Conservation (phyloP, 176 grass and related monocot genomes). For the Phoenix dactylifera region DNA sequence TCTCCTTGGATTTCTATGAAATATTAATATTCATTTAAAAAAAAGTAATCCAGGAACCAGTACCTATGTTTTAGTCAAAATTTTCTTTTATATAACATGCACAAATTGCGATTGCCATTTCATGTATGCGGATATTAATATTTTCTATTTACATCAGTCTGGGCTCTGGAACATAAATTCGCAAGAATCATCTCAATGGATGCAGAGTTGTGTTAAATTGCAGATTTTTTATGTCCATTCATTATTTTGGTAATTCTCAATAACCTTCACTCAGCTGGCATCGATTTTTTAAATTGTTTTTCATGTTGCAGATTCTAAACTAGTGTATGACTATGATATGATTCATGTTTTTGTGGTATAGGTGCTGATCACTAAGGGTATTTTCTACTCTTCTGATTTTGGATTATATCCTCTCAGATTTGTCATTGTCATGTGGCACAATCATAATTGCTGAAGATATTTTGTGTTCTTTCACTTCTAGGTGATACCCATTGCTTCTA, state of each 20-base stretch:
- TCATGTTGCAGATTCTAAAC: not conserved
- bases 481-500: not conserved
- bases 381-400: not conserved
- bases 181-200: conserved; percentile 7
- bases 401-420: not conserved
- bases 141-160: conserved; percentile 2
- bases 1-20: too few relatives aligned
- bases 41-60: too few relatives aligned
- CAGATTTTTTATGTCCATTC: not conserved
- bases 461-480: conserved; percentile 1
- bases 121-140: not conserved
- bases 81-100: not conserved
- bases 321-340: not conserved
- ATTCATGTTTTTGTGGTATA: too few relatives aligned
- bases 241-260: conserved; percentile 2
- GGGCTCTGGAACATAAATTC: conserved; percentile 1
- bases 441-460: conserved; percentile 3
- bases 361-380: not conserved
- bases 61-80: too few relatives aligned
- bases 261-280: not conserved
- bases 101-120: not conserved
- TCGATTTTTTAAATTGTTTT: not conserved
- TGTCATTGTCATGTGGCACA: not conserved
- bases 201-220: conserved; percentile 6
- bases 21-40: too few relatives aligned